Evolutionary conservation across 23 red algal species (phyloP).

Genomic region (Pyropia yezoensis): DNA sequence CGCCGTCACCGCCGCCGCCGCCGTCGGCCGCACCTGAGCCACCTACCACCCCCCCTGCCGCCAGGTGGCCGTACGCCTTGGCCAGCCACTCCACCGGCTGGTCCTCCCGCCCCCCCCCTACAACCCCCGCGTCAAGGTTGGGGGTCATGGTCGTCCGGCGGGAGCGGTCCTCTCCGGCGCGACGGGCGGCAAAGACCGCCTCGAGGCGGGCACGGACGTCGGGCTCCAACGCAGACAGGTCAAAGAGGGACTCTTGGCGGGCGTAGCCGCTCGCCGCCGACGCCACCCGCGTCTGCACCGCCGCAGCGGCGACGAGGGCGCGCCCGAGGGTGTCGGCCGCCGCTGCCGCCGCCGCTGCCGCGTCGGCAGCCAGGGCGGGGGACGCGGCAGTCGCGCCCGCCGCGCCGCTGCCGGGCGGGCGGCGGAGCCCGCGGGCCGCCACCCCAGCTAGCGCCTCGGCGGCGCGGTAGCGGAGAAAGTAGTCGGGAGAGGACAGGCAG

Average conservation of each 20-base stretch:
- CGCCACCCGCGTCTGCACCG: too few species aligned
- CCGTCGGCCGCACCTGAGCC: constrained; percentile 1
- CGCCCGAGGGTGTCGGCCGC: too few species aligned
- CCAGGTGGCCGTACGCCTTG: constrained; percentile 45
- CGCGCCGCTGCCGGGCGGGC: too few species aligned
- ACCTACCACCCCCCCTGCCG: constrained; percentile 1
- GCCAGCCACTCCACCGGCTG: constrained; percentile 91
- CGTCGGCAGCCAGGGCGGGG: too few species aligned
- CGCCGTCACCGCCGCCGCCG: constrained; percentile 5
- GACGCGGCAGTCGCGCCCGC: too few species aligned
- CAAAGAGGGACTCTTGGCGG: constrained; percentile 61
- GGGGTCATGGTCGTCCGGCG: constrained; percentile 83
- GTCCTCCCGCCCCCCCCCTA: constrained; percentile 37
- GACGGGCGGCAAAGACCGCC: constrained; percentile 61
- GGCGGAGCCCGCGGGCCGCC: constrained; percentile 17
- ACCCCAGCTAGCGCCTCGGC: constrained; percentile 81
- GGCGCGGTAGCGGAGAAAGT: constrained; percentile 76
- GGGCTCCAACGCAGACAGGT: constrained; percentile 55
- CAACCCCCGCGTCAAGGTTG: constrained; percentile 63
- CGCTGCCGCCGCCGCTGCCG: too few species aligned
- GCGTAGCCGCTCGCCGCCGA: constrained; percentile 13
- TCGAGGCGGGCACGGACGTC: constrained; percentile 40
- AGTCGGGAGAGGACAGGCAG: constrained; percentile 41
- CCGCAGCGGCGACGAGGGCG: too few species aligned
- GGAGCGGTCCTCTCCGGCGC: constrained; percentile 45